Conservation (phyloP, 768 basidiomycete species). For the Pulveroboletus sp. region DNA sequence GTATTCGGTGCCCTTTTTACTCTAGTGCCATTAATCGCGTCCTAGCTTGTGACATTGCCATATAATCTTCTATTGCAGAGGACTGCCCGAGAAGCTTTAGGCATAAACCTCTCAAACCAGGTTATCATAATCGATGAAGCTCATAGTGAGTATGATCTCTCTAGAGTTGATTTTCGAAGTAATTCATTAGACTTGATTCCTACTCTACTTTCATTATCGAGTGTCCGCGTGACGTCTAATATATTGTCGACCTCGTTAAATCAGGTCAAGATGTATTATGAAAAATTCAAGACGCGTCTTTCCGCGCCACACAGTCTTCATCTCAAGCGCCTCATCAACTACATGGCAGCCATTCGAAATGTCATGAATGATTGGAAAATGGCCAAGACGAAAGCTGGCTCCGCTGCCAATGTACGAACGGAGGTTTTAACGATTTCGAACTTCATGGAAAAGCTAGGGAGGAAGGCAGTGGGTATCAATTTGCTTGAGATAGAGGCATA, state of each 20-base stretch:
- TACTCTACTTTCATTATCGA: slow-evolving; percentile 84
- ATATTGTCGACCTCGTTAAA: slow-evolving; percentile 60
- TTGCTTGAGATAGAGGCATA: slow-evolving; percentile 80
- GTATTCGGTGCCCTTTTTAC: not conserved
- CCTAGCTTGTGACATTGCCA: slow-evolving; percentile 83
- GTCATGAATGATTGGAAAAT: slow-evolving; percentile 53
- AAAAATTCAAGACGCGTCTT: slow-evolving; percentile 75
- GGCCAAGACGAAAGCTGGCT: slow-evolving; percentile 16
- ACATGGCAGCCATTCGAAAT: slow-evolving; percentile 67
- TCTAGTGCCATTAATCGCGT: not conserved
- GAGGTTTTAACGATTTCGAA: slow-evolving; percentile 71
- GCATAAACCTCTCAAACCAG: slow-evolving; percentile 81
- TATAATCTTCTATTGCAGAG: slow-evolving; percentile 90
- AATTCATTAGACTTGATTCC: slow-evolving; percentile 72
- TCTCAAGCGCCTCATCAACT: slow-evolving; percentile 71
- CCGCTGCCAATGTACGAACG: slow-evolving; percentile 21
- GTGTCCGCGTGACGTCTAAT: slow-evolving; percentile 55
- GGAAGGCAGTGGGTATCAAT: slow-evolving; percentile 73
- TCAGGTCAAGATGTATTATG: slow-evolving; percentile 77
- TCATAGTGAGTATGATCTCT: slow-evolving; percentile 64
- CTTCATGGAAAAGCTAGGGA: slow-evolving; percentile 64
- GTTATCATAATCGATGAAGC: slow-evolving; percentile 94
- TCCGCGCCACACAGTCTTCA: slow-evolving; percentile 71
- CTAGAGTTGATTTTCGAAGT: not conserved
- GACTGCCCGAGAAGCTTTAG: slow-evolving; percentile 80